These are phyloP conservation scores for Lunasporangiospora selenospora DNA, from an alignment of 192 early-diverging fungal species.

Conservation along the genomic window DNA sequence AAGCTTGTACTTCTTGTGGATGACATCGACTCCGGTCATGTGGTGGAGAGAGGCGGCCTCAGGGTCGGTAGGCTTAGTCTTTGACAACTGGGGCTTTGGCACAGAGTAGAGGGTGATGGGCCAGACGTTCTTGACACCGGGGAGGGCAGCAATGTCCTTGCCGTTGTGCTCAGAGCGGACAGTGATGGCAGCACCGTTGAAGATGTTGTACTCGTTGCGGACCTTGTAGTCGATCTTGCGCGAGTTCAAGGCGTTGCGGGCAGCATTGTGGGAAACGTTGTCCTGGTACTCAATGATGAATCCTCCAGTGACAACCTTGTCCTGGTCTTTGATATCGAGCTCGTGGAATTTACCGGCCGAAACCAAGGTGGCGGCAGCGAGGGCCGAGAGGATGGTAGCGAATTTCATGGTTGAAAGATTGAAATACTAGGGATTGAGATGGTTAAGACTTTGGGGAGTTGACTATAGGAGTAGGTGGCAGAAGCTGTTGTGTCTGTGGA, in stretches of 20 bases:
- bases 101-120: conserved; percentile 49
- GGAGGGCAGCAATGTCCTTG: conserved; percentile 17
- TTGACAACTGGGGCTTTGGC: conserved; percentile 15
- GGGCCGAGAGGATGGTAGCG: conserved; percentile 21
- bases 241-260: conserved; percentile 16
- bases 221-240: conserved; percentile 28
- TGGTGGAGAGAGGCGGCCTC: conserved; percentile 45
- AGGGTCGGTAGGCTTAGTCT: conserved; percentile 14
- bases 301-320: conserved; percentile 7
- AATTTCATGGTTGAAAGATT: conserved; percentile 16
- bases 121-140: conserved; percentile 51
- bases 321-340: not conserved
- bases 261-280: conserved; percentile 3
- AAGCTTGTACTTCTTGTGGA: conserved; percentile 45
- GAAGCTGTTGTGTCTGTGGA: conserved; percentile 1
- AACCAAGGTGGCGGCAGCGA: conserved; percentile 20
- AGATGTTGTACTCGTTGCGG: conserved; percentile 53
- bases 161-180: conserved; percentile 42
- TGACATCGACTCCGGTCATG: conserved; percentile 50
- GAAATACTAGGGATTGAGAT: not conserved
- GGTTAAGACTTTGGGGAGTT: not conserved
- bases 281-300: conserved; percentile 35
- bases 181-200: conserved; percentile 54
- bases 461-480: not conserved
- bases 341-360: conserved; percentile 38